These are phyloP conservation scores for Mucor lusitanicus DNA, from an alignment of 371 early-diverging fungal species.

Conservation along the genomic window DNA sequence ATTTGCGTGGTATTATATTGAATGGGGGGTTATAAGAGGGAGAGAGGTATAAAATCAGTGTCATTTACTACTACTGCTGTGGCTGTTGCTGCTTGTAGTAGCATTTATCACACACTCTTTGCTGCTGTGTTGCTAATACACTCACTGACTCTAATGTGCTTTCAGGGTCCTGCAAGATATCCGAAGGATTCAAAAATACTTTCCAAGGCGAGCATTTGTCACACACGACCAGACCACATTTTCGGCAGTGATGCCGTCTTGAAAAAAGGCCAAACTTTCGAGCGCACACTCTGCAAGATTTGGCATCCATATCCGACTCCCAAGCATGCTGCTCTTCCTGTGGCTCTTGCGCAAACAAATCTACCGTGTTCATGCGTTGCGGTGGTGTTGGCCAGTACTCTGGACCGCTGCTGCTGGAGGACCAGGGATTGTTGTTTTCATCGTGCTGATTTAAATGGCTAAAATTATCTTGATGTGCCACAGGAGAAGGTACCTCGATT, in stretches of 20 bases:
- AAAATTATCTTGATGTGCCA: background rate
- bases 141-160: constrained; percentile 19
- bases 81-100: constrained; percentile 15
- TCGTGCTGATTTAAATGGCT: background rate
- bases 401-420: constrained; percentile 6
- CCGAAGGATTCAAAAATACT: constrained; percentile 42
- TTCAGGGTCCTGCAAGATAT: constrained; percentile 49
- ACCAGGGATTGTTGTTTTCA: background rate
- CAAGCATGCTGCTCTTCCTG: constrained; percentile 37
- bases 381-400: constrained; percentile 14
- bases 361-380: background rate
- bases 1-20: background rate
- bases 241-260: constrained; percentile 80
- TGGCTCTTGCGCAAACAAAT: background rate
- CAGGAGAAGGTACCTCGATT: constrained; percentile 6
- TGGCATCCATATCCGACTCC: constrained; percentile 67
- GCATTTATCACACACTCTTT: constrained; percentile 56
- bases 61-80: background rate
- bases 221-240: constrained; percentile 78
- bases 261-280: constrained; percentile 59
- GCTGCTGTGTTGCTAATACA: constrained; percentile 34
- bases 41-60: background rate
- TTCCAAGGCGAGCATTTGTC: constrained; percentile 65
- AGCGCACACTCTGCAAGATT: constrained; percentile 60
- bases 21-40: background rate